A percentile compares a stretch with the other conserved stretches of the same genome.
Conservation (phyloP, 2,329 filamentous ascomycete species). For the Cephalotrichum gorgonifer region DNA sequence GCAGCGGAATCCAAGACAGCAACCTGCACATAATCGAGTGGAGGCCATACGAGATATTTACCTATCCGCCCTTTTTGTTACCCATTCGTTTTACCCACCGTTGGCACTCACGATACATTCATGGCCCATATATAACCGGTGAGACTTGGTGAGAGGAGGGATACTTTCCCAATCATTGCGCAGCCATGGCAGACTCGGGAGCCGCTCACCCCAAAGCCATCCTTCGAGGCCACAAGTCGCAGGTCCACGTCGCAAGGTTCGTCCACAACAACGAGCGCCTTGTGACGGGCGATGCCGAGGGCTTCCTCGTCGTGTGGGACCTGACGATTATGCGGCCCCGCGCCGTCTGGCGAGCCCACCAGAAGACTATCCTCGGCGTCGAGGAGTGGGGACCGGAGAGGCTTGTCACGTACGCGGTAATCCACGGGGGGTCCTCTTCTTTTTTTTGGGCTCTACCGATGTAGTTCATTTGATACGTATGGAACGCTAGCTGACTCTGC, state of each 20-base stretch:
- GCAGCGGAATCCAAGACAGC: background rate
- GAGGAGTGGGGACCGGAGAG: conserved; percentile 60
- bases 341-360: conserved; percentile 81
- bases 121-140: background rate
- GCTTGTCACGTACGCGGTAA: conserved; percentile 67
- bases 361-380: conserved; percentile 65
- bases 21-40: no score
- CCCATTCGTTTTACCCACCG: no score
- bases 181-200: background rate
- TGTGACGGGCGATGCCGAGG: conserved; percentile 79
- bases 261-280: conserved; percentile 64
- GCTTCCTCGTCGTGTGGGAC: conserved; percentile 82
- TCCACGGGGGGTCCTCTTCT: background rate
- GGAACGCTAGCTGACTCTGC: background rate
- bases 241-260: conserved; percentile 70
- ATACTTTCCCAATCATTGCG: no score
- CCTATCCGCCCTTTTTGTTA: no score
- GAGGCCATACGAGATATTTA: background rate
- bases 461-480: background rate
- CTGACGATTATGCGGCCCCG: conserved; percentile 68
- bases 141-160: no score
- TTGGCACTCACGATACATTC: no score
- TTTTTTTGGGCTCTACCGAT: background rate
- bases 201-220: conserved; percentile 45
- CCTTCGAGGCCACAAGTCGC: conserved; percentile 73